Evolutionary conservation across 2,329 filamentous ascomycete genomes (phyloP).

Genomic region (Arthrobotrys sphaeroides): DNA sequence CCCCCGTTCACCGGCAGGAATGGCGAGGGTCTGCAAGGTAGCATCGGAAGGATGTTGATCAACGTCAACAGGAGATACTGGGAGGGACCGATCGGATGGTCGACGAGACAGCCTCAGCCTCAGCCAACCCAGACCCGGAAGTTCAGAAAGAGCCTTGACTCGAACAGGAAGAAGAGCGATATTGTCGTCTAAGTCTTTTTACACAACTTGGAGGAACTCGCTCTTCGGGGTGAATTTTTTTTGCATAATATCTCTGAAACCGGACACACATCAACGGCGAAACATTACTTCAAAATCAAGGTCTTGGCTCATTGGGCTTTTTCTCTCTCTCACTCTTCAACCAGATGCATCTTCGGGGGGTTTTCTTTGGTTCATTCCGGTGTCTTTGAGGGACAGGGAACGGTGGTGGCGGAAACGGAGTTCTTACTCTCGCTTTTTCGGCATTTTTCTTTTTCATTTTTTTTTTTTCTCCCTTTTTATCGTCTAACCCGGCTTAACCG

Average conservation of each 20-base stretch:
- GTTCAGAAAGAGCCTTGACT: slow-evolving; percentile 55
- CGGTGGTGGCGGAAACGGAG: background rate
- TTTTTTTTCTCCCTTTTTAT: background rate
- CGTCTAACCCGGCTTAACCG: background rate
- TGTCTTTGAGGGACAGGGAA: background rate
- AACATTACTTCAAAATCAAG: background rate
- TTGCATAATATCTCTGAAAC: background rate
- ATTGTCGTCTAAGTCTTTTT: slow-evolving; percentile 36
- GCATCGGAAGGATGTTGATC: slow-evolving; percentile 81
- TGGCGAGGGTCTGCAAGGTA: slow-evolving; percentile 80
- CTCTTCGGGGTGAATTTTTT: background rate
- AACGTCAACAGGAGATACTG: slow-evolving; percentile 79
- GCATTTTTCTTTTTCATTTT: background rate
- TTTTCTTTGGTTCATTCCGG: background rate
- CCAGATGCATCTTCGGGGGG: slow-evolving; percentile 14
- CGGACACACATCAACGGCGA: background rate
- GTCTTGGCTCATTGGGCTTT: background rate
- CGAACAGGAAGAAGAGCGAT: slow-evolving; percentile 55
- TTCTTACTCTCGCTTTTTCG: slow-evolving; percentile 7
- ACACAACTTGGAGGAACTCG: background rate
- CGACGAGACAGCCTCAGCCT: slow-evolving; percentile 35
- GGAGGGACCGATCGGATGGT: slow-evolving; percentile 60
- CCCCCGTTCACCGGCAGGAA: slow-evolving; percentile 68
- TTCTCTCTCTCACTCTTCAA: background rate
- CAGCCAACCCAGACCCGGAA: slow-evolving; percentile 45